These are phyloP conservation scores for Botrytis tulipae DNA, from an alignment of 2,329 filamentous ascomycete genomes.

Conservation along the genomic window DNA sequence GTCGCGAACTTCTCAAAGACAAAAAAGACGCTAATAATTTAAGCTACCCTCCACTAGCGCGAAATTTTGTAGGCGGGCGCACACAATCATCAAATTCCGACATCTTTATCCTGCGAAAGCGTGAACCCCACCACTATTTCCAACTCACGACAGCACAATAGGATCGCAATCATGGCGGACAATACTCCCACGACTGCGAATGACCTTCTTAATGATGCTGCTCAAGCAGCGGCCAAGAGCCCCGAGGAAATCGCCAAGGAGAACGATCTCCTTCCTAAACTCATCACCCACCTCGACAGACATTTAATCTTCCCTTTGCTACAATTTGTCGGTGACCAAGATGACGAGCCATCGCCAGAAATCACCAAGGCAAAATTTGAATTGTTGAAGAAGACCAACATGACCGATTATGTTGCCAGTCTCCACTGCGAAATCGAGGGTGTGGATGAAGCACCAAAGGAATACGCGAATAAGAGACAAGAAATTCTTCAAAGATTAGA, in stretches of 20 bases:
- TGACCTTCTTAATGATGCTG: slow-evolving; percentile 24
- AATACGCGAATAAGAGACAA: slow-evolving; percentile 87
- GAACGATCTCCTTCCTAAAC: slow-evolving; percentile 69
- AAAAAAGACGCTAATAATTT: slow-evolving; percentile 20
- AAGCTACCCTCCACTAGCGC: slow-evolving; percentile 24
- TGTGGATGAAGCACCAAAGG: slow-evolving; percentile 72
- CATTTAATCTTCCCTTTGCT: slow-evolving; percentile 96
- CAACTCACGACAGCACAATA: slow-evolving; percentile 25
- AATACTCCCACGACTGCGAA: slow-evolving; percentile 33
- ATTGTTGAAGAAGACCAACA: slow-evolving; percentile 95
- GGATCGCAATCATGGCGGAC: slow-evolving; percentile 50
- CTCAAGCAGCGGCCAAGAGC: slow-evolving; percentile 44
- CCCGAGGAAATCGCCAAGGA: slow-evolving; percentile 50
- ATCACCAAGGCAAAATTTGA: slow-evolving; percentile 87
- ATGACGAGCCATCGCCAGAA: slow-evolving; percentile 71
- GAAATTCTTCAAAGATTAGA: slow-evolving; percentile 81
- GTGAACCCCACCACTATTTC: slow-evolving; percentile 21
- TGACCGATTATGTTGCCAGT: slow-evolving; percentile 95
- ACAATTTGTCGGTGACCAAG: slow-evolving; percentile 81
- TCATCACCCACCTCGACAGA: slow-evolving; percentile 89
- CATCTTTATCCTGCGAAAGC: slow-evolving; percentile 20
- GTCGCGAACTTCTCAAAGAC: slow-evolving; percentile 19
- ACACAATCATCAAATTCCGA: slow-evolving; percentile 29
- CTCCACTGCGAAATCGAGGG: slow-evolving; percentile 87
- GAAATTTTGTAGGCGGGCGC: slow-evolving; percentile 25